These are phyloP conservation scores for Globisporangium recalcitrans DNA, from an alignment of 352 stramenopile species.

Conservation along the genomic window DNA sequence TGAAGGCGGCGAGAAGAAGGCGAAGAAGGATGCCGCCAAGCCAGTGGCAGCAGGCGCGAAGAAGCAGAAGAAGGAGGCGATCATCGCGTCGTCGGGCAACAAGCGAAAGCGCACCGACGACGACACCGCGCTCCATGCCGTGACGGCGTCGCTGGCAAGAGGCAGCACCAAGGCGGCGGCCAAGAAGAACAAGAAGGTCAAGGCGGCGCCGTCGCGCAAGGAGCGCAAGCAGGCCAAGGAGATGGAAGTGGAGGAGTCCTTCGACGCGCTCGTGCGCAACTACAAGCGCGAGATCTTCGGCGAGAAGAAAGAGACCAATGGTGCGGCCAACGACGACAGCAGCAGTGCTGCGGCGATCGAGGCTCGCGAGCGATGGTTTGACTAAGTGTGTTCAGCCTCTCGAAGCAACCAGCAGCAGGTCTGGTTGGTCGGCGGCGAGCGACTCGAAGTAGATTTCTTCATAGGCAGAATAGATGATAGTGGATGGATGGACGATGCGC, in stretches of 20 bases:
- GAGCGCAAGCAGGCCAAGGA: constrained; percentile 61
- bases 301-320: too few relatives aligned
- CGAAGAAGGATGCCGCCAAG: constrained; percentile 10
- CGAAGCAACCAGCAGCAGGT: neutral
- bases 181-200: constrained; percentile 20
- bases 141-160: constrained; percentile 9
- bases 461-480: constrained; percentile 14
- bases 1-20: constrained; percentile 21
- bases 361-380: constrained; percentile 59
- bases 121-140: constrained; percentile 16
- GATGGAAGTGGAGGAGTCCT: constrained; percentile 56
- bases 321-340: constrained; percentile 12
- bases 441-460: constrained; percentile 6
- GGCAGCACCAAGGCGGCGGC: neutral
- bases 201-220: constrained; percentile 53
- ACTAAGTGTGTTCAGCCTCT: constrained; percentile 35
- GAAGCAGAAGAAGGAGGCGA: constrained; percentile 27
- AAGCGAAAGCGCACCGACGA: constrained; percentile 38
- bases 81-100: constrained; percentile 23
- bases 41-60: constrained; percentile 11
- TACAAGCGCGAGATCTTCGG: constrained; percentile 87
- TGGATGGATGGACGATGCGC: constrained; percentile 9
- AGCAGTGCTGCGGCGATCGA: constrained; percentile 8
- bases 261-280: constrained; percentile 67
- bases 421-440: neutral